phyloP scores from a whole-genome alignment of 768 basidiomycete species.

The Mycena latifolia region DNA sequence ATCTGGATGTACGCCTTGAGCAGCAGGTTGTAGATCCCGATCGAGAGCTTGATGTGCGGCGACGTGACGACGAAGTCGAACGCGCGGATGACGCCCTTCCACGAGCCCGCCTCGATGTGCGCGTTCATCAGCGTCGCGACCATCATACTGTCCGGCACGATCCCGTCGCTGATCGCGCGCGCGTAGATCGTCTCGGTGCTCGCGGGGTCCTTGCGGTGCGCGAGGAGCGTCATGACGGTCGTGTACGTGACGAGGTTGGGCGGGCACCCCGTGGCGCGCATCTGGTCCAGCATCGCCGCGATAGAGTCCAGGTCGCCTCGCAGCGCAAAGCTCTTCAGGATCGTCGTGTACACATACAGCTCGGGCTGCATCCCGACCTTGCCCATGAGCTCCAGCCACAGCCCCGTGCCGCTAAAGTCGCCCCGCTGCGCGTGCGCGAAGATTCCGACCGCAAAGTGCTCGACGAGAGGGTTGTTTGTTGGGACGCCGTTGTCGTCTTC shows the following conservation, averaged over 20 bases:
- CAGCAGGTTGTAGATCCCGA: slow-evolving; percentile 81
- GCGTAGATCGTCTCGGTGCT: slow-evolving; percentile 77
- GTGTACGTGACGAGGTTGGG: slow-evolving; percentile 73
- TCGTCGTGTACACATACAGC: slow-evolving; percentile 66
- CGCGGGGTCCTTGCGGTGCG: slow-evolving; percentile 68
- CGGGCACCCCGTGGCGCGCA: slow-evolving; percentile 63
- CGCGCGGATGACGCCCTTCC: slow-evolving; percentile 77
- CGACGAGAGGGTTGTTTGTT: slow-evolving; percentile 53
- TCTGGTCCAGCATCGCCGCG: slow-evolving; percentile 64
- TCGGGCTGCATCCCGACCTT: slow-evolving; percentile 65
- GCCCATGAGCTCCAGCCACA: slow-evolving; percentile 68
- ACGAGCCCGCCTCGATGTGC: slow-evolving; percentile 84
- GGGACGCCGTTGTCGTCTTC: slow-evolving; percentile 42
- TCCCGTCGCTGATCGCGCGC: slow-evolving; percentile 70
- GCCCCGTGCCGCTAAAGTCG: slow-evolving; percentile 61
- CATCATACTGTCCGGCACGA: slow-evolving; percentile 75
- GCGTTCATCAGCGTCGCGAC: slow-evolving; percentile 83
- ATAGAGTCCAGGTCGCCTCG: slow-evolving; percentile 68
- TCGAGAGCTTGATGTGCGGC: slow-evolving; percentile 55
- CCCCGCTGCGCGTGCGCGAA: slow-evolving; percentile 63
- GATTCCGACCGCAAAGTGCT: slow-evolving; percentile 70
- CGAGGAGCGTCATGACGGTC: slow-evolving; percentile 74
- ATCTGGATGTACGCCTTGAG: slow-evolving; percentile 87
- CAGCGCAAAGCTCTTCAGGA: slow-evolving; percentile 69
- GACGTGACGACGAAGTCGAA: slow-evolving; percentile 71